These are phyloP conservation scores for Juglanconis juglandina DNA, from an alignment of 2,329 filamentous ascomycete species.

Conservation along the genomic window DNA sequence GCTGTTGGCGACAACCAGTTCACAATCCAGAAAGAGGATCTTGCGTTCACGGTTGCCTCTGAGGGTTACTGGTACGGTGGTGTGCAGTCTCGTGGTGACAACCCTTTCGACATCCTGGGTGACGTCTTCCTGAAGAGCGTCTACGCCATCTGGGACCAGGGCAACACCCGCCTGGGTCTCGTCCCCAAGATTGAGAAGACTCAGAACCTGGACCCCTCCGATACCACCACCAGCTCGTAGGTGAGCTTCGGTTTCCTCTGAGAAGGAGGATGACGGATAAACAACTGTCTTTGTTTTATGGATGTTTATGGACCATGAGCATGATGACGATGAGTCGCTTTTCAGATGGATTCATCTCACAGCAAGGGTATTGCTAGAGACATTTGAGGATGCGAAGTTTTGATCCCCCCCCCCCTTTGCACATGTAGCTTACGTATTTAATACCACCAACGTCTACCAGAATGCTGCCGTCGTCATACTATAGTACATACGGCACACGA, in stretches of 20 bases:
- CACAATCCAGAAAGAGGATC: constrained; percentile 49
- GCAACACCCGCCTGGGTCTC: constrained; percentile 56
- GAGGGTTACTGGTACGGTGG: constrained; percentile 59
- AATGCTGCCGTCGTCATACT: no score
- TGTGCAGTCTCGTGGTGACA: constrained; percentile 59
- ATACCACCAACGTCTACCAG: no score
- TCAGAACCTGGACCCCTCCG: constrained; percentile 29
- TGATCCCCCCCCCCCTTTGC: no score
- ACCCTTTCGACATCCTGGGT: constrained; percentile 61
- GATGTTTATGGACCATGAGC: background rate
- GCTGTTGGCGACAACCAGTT: constrained; percentile 61
- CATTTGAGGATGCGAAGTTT: background rate
- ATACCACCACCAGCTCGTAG: constrained; percentile 3
- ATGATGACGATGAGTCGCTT: background rate
- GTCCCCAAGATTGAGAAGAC: constrained; percentile 50
- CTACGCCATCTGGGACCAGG: constrained; percentile 65
- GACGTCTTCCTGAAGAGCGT: constrained; percentile 62
- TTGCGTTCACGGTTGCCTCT: constrained; percentile 27
- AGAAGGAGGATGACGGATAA: background rate
- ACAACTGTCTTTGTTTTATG: no score
- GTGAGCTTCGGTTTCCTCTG: background rate
- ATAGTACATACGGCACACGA: no score
- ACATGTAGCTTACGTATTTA: no score
- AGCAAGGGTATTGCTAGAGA: background rate
- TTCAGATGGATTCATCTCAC: background rate